Evolutionary conservation across 306 rosid species (phyloP), one percentile per base, ranked within the genome.

Genomic region (Rosa persica): DNA sequence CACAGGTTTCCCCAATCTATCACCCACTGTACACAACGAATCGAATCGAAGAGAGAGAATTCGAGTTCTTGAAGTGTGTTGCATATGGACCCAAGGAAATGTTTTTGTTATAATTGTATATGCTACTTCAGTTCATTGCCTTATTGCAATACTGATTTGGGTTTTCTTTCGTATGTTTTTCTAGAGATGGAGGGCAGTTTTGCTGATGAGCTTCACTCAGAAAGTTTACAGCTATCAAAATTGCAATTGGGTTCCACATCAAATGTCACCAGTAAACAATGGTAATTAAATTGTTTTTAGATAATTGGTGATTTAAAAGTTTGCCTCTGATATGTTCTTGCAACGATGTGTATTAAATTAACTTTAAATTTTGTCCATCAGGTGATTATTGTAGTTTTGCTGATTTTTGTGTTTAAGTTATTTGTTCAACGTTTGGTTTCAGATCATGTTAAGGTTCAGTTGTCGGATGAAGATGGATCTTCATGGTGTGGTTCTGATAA

Each of bases 121-220:
- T 30, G 36, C 36, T 30, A 30, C 36, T 30, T 30, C 36, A 30
- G 36, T 30, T 42, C 48, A 1, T 12, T 4, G 6, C 30, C 11
- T 9, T 5, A 2, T 65, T 23, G 72, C 16, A 42, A 48, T 61
- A 12, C 22, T 66, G 5, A 9, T n/a, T 67, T 30, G 1, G 17
- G n/a, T 30, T 74, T 75, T 19, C 8, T 74, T 70, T 25, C 23
- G 52, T 81, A 67, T 16, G 20, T 43, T 75, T 30, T 30, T 52
- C 38, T 38, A 83, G 82, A 89, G 96, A 93, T 90, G 98, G 92
- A 87, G 76, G 86, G 84, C 42, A 76, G 78, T 72, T 16, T 93
- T 85, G 92, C 96, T 47, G 88, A 89, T 78, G 96, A 90, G 76
- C 93, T 93, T 77, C 91, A 91, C 82, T 83, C 86, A 9, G 93